phyloP scores from a whole-genome alignment of 2,329 filamentous ascomycete species.

The Venturiaceae sp. region DNA sequence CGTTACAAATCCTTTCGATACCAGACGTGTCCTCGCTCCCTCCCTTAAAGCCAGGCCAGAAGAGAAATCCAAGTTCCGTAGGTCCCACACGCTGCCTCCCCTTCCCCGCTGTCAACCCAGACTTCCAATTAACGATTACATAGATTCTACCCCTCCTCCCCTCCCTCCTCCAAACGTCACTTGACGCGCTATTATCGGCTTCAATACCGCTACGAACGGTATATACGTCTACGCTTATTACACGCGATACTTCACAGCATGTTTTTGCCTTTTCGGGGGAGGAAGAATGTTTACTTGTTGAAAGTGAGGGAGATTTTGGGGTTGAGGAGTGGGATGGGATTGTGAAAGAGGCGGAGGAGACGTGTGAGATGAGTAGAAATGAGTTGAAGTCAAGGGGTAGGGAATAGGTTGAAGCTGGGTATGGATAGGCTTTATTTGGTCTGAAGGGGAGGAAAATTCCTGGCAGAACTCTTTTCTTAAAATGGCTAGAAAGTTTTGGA shows the following conservation, averaged over 20 bases:
- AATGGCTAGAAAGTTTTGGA: too few relatives aligned
- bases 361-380: slow-evolving; percentile 26
- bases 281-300: slow-evolving; percentile 62
- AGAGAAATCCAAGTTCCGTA: background rate
- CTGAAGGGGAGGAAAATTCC: too few relatives aligned
- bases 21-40: slow-evolving; percentile 49
- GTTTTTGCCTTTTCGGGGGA: slow-evolving; percentile 74
- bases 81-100: background rate
- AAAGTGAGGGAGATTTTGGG: slow-evolving; percentile 74
- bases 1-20: slow-evolving; percentile 64
- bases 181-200: slow-evolving; percentile 70
- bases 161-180: slow-evolving; percentile 67
- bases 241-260: slow-evolving; percentile 34
- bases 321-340: slow-evolving; percentile 62
- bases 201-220: slow-evolving; percentile 70
- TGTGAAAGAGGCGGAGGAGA: slow-evolving; percentile 25
- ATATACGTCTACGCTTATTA: slow-evolving; percentile 53
- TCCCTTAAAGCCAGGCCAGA: background rate
- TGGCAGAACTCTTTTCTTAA: too few relatives aligned
- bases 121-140: too few relatives aligned
- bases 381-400: too few relatives aligned
- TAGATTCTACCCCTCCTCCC: slow-evolving; percentile 52
- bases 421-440: too few relatives aligned
- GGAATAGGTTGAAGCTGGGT: too few relatives aligned
- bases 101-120: too few relatives aligned